Percentiles rank a stretch among this genome's conserved stretches.
These are phyloP conservation scores for Coniochaeta sp. DNA, from an alignment of 2,329 filamentous ascomycete species.

Conservation along the genomic window DNA sequence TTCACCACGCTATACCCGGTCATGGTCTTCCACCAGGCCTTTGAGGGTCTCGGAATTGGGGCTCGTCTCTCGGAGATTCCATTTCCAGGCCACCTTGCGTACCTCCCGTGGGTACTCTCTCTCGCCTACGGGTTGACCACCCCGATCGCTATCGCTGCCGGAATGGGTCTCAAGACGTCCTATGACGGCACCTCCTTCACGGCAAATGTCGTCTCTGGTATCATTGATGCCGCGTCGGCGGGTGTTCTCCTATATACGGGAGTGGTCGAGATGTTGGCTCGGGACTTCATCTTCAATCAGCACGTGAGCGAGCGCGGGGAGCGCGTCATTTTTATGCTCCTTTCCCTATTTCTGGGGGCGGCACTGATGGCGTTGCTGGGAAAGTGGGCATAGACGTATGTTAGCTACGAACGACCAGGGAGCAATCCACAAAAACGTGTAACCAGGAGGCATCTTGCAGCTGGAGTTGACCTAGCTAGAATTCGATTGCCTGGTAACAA, in stretches of 20 bases:
- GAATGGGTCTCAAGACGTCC: conserved; percentile 26
- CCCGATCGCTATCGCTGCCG: conserved; percentile 41
- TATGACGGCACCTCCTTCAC: conserved; percentile 29
- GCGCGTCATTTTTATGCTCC: conserved; percentile 32
- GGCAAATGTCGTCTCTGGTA: conserved; percentile 34
- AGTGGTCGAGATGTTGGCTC: conserved; percentile 38
- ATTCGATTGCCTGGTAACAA: too few species aligned
- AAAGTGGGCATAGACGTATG: conserved; percentile 45
- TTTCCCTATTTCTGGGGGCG: conserved; percentile 30
- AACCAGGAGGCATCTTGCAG: too few species aligned
- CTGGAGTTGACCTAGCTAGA: too few species aligned
- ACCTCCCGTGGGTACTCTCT: conserved; percentile 42
- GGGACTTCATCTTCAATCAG: conserved; percentile 41
- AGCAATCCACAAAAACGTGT: too few species aligned
- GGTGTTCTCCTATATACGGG: conserved; percentile 43
- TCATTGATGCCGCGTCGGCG: conserved; percentile 37
- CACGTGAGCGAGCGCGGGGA: conserved; percentile 29
- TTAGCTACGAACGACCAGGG: too few species aligned
- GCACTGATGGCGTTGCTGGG: conserved; percentile 40
- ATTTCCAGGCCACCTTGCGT: conserved; percentile 30
- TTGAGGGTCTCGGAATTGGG: conserved; percentile 61
- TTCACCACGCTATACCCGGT: conserved; percentile 49
- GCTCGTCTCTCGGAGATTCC: conserved; percentile 51
- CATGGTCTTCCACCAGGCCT: conserved; percentile 70
- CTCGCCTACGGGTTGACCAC: conserved; percentile 42